Conservation (phyloP, 2,329 filamentous ascomycete genomes). For the Fusarium floridanum region DNA sequence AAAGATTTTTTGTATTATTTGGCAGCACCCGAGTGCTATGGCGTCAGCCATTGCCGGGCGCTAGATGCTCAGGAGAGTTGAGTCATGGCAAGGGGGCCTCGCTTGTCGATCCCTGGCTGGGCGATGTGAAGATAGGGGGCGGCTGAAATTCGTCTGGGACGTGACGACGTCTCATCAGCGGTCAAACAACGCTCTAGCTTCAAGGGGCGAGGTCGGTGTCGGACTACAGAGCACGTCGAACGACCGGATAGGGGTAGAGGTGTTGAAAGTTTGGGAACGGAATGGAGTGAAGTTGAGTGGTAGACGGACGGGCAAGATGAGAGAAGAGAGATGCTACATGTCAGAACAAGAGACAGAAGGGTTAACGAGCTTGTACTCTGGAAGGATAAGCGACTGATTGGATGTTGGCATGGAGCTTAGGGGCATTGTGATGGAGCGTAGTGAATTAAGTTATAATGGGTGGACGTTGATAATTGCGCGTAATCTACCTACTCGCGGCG, state of each 20-base stretch:
- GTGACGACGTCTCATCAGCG: neutral
- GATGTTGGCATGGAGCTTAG: constrained; percentile 30
- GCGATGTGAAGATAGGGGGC: constrained; percentile 1
- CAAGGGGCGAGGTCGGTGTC: constrained; percentile 13
- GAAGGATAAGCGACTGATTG: constrained; percentile 45
- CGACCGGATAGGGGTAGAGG: constrained; percentile 5
- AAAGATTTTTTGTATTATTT: constrained; percentile 48
- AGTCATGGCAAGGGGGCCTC: constrained; percentile 37
- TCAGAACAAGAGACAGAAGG: constrained; percentile 29
- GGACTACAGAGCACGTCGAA: constrained; percentile 13
- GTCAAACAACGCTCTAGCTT: neutral
- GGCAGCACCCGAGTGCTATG: constrained; percentile 30
- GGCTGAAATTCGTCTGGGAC: constrained; percentile 16
- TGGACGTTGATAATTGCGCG: constrained; percentile 42
- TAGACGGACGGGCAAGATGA: constrained; percentile 13
- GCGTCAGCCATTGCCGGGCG: constrained; percentile 26
- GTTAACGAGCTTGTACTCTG: constrained; percentile 45
- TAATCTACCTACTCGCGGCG: constrained; percentile 25
- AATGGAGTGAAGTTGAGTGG: constrained; percentile 8
- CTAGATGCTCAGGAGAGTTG: constrained; percentile 32
- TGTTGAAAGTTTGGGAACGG: constrained; percentile 8
- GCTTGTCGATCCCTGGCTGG: constrained; percentile 16
- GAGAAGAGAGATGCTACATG: constrained; percentile 16
- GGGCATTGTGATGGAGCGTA: constrained; percentile 39
- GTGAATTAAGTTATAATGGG: constrained; percentile 36